A percentile compares a stretch with the other conserved stretches of the same genome.
Evolutionary conservation across 768 basidiomycete species (phyloP).

Genomic region (Phlebiopsis flavidoalba): DNA sequence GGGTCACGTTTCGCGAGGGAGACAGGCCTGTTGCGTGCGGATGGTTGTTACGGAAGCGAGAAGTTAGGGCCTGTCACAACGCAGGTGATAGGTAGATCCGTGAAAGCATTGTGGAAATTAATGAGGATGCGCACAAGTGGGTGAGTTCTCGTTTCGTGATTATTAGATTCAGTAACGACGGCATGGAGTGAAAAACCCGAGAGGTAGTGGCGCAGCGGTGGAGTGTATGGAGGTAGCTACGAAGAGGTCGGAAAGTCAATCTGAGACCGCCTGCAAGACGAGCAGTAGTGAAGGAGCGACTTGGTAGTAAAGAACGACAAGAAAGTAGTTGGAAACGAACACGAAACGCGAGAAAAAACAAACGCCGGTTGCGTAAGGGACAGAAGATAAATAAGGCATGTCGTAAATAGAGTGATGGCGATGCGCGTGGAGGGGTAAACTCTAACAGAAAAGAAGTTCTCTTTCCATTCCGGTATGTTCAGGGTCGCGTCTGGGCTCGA

Average conservation of each 20-base stretch:
- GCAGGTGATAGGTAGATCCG: not conserved
- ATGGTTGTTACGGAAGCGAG: not conserved
- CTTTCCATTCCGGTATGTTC: not conserved
- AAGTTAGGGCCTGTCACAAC: not conserved
- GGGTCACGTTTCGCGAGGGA: conserved; percentile 1
- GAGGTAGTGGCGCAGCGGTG: not conserved
- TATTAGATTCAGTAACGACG: not conserved
- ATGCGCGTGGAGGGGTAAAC: not conserved
- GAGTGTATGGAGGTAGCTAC: not conserved
- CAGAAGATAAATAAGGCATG: not conserved
- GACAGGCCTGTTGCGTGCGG: not conserved
- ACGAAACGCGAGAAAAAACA: not conserved
- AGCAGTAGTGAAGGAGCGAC: not conserved
- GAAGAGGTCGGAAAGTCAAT: too few relatives aligned
- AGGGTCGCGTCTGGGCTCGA: not conserved
- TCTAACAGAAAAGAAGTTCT: conserved; percentile 1
- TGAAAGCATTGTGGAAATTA: not conserved
- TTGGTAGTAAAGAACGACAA: conserved; percentile 1
- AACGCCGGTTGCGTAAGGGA: conserved; percentile 1
- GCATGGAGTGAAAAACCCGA: not conserved
- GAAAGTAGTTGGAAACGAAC: not conserved
- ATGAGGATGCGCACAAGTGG: not conserved
- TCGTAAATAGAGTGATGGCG: conserved; percentile 2
- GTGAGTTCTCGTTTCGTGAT: not conserved
- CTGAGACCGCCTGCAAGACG: not conserved